Conservation (phyloP, 73 alveolate genomes). For the Paramecium sonneborni region DNA sequence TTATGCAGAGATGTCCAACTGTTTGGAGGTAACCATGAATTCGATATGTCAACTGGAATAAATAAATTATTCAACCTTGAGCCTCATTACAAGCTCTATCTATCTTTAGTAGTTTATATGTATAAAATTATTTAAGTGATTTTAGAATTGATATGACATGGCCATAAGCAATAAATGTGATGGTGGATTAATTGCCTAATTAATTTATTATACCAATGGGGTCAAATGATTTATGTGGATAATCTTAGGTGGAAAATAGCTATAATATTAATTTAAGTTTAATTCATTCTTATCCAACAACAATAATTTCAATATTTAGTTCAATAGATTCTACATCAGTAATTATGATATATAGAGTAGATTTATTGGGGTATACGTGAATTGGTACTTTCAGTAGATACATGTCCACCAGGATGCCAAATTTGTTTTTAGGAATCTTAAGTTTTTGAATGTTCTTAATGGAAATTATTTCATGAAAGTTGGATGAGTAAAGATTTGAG, state of each 20-base stretch:
- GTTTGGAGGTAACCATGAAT: not conserved
- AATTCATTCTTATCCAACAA: not conserved
- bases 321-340: not conserved
- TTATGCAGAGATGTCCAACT: not conserved
- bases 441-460: not conserved
- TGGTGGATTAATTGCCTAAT: not conserved
- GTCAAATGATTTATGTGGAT: not conserved
- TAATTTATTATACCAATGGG: not conserved
- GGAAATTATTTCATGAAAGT: not conserved
- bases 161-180: not conserved
- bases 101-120: not conserved
- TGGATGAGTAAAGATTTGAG: not conserved
- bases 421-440: not conserved
- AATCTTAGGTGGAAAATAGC: not conserved
- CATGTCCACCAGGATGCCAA: not conserved
- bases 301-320: not conserved
- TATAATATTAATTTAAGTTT: not conserved
- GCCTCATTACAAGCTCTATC: not conserved
- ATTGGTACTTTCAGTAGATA: not conserved
- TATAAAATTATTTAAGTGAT: not conserved
- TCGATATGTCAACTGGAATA: not conserved
- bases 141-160: not conserved
- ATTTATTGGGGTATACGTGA: not conserved
- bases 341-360: not conserved
- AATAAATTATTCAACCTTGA: not conserved